Percentiles rank a stretch among this genome's conserved stretches.
These are phyloP conservation scores for Carpinus viminea DNA, from an alignment of 306 rosid species.

Conservation along the genomic window DNA sequence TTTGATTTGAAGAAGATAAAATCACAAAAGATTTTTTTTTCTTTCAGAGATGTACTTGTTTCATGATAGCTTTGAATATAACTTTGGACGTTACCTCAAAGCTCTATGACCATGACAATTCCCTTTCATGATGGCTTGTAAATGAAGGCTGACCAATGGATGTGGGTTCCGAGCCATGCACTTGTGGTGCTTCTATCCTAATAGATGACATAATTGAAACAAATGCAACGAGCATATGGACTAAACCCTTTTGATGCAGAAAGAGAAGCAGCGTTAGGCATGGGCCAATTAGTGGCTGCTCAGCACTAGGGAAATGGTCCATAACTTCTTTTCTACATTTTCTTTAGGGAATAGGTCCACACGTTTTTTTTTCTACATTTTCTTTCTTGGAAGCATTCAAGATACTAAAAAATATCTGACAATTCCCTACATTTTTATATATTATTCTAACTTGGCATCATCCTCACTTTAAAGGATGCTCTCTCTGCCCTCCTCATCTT, in stretches of 20 bases:
- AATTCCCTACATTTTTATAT: constrained; percentile 16
- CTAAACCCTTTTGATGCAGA: neutral
- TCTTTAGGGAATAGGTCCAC: constrained; percentile 24
- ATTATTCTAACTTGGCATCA: constrained; percentile 43
- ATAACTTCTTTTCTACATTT: constrained; percentile 27
- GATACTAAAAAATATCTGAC: constrained; percentile 22
- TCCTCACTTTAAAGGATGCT: constrained; percentile 42
- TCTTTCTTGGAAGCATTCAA: constrained; percentile 49
- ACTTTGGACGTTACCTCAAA: neutral
- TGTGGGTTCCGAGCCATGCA: too few relatives aligned
- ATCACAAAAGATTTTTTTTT: neutral
- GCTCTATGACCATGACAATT: neutral
- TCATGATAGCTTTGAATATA: neutral
- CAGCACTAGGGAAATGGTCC: neutral
- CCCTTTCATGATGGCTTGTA: neutral
- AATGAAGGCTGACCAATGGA: too few relatives aligned
- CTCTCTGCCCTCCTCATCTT: constrained; percentile 45
- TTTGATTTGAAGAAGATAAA: neutral
- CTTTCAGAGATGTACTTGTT: neutral
- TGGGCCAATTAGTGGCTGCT: constrained; percentile 21
- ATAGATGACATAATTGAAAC: neutral
- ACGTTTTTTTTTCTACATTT: constrained; percentile 26
- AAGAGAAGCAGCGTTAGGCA: neutral
- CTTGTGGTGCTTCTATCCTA: too few relatives aligned
- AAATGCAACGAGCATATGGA: neutral